A percentile compares a stretch with the other conserved stretches of the same genome.
Evolutionary conservation across 768 basidiomycete genomes (phyloP).

Genomic region (Hygrocybe punicea): DNA sequence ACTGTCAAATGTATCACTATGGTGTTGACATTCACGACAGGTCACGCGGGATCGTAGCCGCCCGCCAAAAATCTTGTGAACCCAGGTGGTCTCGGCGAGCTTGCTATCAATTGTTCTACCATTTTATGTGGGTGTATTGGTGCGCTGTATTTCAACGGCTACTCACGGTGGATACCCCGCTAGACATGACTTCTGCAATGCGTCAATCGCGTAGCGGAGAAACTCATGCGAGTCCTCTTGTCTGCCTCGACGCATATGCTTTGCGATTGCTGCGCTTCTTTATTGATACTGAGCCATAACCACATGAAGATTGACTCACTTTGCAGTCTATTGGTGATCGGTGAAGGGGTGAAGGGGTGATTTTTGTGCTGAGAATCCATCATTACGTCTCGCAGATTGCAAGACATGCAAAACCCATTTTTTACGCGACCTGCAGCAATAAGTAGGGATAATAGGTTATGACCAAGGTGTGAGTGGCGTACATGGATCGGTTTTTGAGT

Average conservation of each 20-base stretch:
- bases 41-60: conserved; percentile 85
- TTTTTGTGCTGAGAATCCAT: conserved; percentile 47
- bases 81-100: conserved; percentile 84
- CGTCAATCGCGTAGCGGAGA: conserved; percentile 89
- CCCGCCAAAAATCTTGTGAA: conserved; percentile 93
- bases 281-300: not conserved
- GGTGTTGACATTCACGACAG: conserved; percentile 75
- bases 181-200: conserved; percentile 80
- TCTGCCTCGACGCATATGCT: conserved; percentile 83
- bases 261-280: conserved; percentile 73
- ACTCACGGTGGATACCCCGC: conserved; percentile 68
- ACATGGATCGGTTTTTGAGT: conserved; percentile 56
- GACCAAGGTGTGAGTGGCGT: conserved; percentile 31
- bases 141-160: not conserved
- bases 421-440: conserved; percentile 38
- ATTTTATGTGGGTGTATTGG: not conserved
- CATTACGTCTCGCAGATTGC: conserved; percentile 60
- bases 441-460: conserved; percentile 7
- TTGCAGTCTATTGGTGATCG: conserved; percentile 66
- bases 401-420: conserved; percentile 76
- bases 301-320: conserved; percentile 42
- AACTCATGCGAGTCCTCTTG: conserved; percentile 99
- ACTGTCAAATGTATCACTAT: conserved; percentile 95
- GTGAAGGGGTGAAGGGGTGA: conserved; percentile 57
- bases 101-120: conserved; percentile 68